Evolutionary conservation across 148 eudicot species (phyloP).

Genomic region (Nyssa sinensis): DNA sequence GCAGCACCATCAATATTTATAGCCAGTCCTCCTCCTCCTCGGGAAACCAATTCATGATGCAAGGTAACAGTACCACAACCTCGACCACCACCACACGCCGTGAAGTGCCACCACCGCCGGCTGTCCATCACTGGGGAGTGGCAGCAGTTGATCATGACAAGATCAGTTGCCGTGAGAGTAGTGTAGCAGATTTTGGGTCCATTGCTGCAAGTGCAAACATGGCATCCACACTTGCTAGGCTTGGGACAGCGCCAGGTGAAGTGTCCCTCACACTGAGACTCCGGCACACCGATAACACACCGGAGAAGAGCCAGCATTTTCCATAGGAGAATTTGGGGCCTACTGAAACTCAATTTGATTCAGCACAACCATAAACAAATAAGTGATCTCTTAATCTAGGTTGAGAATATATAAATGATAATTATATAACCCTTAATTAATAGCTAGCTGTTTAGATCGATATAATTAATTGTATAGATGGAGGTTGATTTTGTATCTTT

Average conservation of each 20-base stretch:
- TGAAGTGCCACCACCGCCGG: background rate
- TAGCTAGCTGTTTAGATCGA: no score
- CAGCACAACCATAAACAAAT: no score
- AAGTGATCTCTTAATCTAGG: background rate
- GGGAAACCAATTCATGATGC: slow-evolving; percentile 13
- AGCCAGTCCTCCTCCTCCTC: background rate
- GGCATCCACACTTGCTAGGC: slow-evolving; percentile 10
- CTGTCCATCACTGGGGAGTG: background rate
- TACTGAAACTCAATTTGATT: slow-evolving; percentile 3
- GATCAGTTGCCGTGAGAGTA: no score
- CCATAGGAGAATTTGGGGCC: slow-evolving; percentile 24
- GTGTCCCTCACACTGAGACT: slow-evolving; percentile 40
- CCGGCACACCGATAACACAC: slow-evolving; percentile 21
- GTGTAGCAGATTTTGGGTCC: slow-evolving; percentile 1
- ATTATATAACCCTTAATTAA: no score
- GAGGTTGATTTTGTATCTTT: no score
- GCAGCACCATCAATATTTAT: background rate
- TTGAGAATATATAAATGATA: no score
- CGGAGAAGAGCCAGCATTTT: slow-evolving; percentile 17
- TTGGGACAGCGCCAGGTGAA: slow-evolving; percentile 21
- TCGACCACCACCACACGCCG: background rate
- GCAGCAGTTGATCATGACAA: background rate
- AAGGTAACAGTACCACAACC: background rate
- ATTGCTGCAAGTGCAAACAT: slow-evolving; percentile 4
- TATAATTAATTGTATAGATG: no score